Conservation (phyloP, 768 basidiomycete genomes). For the Lactarius pseudohatsudake region DNA sequence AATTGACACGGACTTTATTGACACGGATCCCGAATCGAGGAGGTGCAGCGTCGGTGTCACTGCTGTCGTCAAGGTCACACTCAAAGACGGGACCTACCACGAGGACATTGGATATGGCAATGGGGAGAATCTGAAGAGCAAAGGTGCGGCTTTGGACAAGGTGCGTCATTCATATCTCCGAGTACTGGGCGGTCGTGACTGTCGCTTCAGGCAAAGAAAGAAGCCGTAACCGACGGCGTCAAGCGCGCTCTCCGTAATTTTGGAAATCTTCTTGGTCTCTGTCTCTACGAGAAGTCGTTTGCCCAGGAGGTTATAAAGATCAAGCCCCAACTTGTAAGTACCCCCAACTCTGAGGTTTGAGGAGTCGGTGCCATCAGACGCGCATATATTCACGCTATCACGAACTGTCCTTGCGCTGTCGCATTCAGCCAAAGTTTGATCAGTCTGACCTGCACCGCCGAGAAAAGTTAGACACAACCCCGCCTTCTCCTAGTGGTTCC, state of each 20-base stretch:
- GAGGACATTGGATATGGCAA: constrained; percentile 94
- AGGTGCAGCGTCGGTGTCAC: constrained; percentile 75
- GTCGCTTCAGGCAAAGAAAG: constrained; percentile 84
- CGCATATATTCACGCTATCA: constrained; percentile 18
- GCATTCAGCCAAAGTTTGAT: constrained; percentile 62
- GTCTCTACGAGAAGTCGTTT: constrained; percentile 94
- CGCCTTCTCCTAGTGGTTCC: constrained; percentile 6
- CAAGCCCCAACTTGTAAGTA: constrained; percentile 77
- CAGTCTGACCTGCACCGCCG: constrained; percentile 64
- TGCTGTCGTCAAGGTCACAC: constrained; percentile 82
- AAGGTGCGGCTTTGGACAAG: constrained; percentile 88
- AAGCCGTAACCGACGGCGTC: constrained; percentile 92
- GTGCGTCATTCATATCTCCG: constrained; percentile 43
- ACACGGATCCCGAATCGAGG: constrained; percentile 65
- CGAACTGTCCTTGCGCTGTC: constrained; percentile 1
- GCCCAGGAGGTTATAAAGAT: constrained; percentile 83
- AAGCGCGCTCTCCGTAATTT: constrained; percentile 91
- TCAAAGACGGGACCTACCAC: constrained; percentile 85
- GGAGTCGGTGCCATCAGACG: background rate
- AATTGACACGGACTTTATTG: constrained; percentile 76
- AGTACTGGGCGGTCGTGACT: background rate
- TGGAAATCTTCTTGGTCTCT: constrained; percentile 93
- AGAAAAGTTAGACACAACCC: constrained; percentile 43
- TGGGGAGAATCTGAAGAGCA: constrained; percentile 81
- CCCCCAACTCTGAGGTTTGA: background rate